A percentile compares a stretch with the other conserved stretches of the same genome.
Conservation (phyloP, 2,329 filamentous ascomycete species). For the Myriosclerotinia scirpicola region DNA sequence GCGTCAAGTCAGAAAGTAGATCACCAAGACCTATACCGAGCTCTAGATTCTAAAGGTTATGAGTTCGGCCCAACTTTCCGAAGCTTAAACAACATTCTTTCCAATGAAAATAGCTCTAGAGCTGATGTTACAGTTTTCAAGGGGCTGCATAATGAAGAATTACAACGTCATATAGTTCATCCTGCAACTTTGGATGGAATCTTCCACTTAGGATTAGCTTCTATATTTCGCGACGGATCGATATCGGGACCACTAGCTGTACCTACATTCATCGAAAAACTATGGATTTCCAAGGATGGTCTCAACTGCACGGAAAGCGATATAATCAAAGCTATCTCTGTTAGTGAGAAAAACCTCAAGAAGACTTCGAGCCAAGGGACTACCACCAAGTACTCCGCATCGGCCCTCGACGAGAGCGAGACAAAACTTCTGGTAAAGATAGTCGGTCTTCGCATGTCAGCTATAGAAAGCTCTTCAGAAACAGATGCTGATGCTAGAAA, state of each 20-base stretch:
- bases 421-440: neutral
- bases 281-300: neutral
- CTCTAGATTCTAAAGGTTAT: constrained; percentile 43
- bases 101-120: constrained; percentile 22
- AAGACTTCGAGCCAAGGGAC: neutral
- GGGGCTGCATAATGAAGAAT: neutral
- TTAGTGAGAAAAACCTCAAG: neutral
- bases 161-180: constrained; percentile 41
- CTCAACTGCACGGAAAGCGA: neutral
- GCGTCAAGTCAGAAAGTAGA: neutral
- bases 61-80: constrained; percentile 46
- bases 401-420: neutral
- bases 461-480: neutral
- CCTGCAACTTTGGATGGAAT: constrained; percentile 43
- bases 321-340: neutral
- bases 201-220: constrained; percentile 33
- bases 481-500: neutral
- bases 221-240: neutral
- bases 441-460: neutral
- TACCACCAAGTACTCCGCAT: neutral
- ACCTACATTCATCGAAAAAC: neutral
- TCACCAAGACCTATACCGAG: constrained; percentile 1
- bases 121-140: constrained; percentile 29
- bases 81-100: constrained; percentile 13
- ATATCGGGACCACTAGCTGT: constrained; percentile 33